Evolutionary conservation across 129 eudicot genomes (phyloP).

Genomic region (Calendula officinalis): DNA sequence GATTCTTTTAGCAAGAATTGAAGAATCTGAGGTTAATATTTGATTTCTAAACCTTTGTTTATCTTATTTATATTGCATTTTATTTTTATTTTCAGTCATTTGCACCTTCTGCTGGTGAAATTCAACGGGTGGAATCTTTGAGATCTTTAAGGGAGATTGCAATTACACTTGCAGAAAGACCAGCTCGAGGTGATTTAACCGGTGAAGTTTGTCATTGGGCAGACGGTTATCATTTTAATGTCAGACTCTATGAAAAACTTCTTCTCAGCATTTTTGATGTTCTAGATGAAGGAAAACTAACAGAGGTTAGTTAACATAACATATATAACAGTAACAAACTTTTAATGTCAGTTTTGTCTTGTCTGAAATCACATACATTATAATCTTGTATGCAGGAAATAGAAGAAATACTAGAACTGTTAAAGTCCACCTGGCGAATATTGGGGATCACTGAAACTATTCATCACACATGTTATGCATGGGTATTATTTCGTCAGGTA

Average conservation of each 20-base stretch:
- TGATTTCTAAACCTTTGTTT: constrained; percentile 5
- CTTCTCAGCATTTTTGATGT: constrained; percentile 94
- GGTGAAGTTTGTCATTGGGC: constrained; percentile 99
- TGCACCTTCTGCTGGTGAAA: constrained; percentile 86
- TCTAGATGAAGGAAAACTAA: constrained; percentile 96
- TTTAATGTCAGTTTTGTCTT: not conserved
- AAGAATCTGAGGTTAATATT: constrained; percentile 87
- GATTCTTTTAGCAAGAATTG: constrained; percentile 88
- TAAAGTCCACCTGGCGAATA: constrained; percentile 96
- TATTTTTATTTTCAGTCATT: constrained; percentile 52
- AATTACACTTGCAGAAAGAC: constrained; percentile 93
- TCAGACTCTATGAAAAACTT: constrained; percentile 88
- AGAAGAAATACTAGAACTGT: constrained; percentile 95
- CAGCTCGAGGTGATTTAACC: constrained; percentile 98
- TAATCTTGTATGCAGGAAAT: constrained; percentile 59
- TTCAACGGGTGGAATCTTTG: constrained; percentile 87
- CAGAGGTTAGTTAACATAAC: constrained; percentile 58
- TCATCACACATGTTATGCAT: constrained; percentile 89
- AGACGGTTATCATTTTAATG: constrained; percentile 96
- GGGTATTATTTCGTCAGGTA: constrained; percentile 99
- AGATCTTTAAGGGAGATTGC: constrained; percentile 85
- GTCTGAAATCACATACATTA: too few species aligned
- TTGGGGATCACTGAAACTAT: constrained; percentile 95
- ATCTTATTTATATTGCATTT: too few species aligned
- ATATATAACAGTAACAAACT: not conserved